Conservation (phyloP, 2,329 filamentous ascomycete species). For the Microsporum audouinii region DNA sequence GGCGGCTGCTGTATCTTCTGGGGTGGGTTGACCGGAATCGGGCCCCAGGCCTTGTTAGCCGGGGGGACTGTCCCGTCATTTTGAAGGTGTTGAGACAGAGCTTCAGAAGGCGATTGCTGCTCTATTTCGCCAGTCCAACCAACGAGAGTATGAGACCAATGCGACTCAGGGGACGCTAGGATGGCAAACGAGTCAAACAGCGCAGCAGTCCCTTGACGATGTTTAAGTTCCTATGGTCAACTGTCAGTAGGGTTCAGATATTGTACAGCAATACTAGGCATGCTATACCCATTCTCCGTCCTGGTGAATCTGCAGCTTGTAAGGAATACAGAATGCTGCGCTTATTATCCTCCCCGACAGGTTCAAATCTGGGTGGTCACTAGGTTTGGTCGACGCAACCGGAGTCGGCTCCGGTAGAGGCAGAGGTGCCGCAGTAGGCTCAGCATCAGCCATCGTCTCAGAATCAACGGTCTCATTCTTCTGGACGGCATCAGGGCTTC, state of each 20-base stretch:
- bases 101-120: constrained; percentile 18
- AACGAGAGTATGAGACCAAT: constrained; percentile 86
- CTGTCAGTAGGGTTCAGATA: neutral
- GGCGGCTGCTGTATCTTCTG: constrained; percentile 47
- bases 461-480: neutral
- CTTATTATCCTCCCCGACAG: constrained; percentile 54
- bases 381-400: constrained; percentile 35
- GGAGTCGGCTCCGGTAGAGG: neutral
- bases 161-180: constrained; percentile 68
- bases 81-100: constrained; percentile 23
- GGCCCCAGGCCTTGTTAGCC: constrained; percentile 65
- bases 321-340: constrained; percentile 52
- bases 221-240: constrained; percentile 52
- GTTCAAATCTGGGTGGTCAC: constrained; percentile 43
- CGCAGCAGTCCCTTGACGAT: constrained; percentile 76
- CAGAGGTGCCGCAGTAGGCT: neutral
- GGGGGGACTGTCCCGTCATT: constrained; percentile 24
- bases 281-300: constrained; percentile 45
- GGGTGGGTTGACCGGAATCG: constrained; percentile 52
- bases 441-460: too few relatives aligned
- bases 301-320: constrained; percentile 43
- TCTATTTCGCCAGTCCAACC: constrained; percentile 90
- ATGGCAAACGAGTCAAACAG: constrained; percentile 85
- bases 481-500: neutral
- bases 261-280: neutral